Evolutionary conservation across 169 alveolate genomes (phyloP).

Genomic region (Plasmodium blacklocki): DNA sequence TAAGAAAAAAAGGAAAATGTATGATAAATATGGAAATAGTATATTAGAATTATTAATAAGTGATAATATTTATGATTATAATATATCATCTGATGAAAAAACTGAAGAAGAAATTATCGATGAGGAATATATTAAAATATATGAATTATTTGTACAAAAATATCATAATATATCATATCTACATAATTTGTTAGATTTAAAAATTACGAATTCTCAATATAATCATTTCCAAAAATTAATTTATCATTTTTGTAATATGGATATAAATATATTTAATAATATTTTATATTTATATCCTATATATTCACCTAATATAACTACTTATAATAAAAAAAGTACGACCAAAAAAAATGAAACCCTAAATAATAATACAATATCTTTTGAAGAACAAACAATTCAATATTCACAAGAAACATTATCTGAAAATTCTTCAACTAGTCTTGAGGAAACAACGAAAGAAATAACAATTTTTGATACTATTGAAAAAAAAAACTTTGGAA

Average conservation of each 20-base stretch:
- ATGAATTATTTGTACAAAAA: slow-evolving; percentile 57
- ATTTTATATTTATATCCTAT: slow-evolving; percentile 55
- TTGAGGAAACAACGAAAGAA: slow-evolving; percentile 20
- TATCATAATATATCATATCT: slow-evolving; percentile 57
- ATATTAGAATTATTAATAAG: slow-evolving; percentile 65
- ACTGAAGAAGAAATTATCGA: slow-evolving; percentile 30
- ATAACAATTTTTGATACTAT: slow-evolving; percentile 22
- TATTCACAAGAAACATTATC: slow-evolving; percentile 13
- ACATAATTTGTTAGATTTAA: slow-evolving; percentile 36
- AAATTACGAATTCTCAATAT: slow-evolving; percentile 51
- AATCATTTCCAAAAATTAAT: slow-evolving; percentile 66
- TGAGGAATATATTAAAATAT: slow-evolving; percentile 38
- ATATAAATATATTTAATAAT: slow-evolving; percentile 36
- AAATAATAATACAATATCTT: neutral
- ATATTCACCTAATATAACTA: slow-evolving; percentile 29
- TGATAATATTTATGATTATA: slow-evolving; percentile 58
- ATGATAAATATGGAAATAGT: slow-evolving; percentile 73
- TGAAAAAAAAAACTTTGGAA: slow-evolving; percentile 19
- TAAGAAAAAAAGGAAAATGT: slow-evolving; percentile 65
- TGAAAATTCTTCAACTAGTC: slow-evolving; percentile 20
- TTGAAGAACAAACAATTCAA: neutral
- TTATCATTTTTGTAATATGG: slow-evolving; percentile 39
- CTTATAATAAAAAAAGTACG: slow-evolving; percentile 9
- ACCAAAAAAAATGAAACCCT: slow-evolving; percentile 4
- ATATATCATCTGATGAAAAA: slow-evolving; percentile 65